Conservation (phyloP, 495 filamentous ascomycete species). For the Aspergillus affinis region DNA sequence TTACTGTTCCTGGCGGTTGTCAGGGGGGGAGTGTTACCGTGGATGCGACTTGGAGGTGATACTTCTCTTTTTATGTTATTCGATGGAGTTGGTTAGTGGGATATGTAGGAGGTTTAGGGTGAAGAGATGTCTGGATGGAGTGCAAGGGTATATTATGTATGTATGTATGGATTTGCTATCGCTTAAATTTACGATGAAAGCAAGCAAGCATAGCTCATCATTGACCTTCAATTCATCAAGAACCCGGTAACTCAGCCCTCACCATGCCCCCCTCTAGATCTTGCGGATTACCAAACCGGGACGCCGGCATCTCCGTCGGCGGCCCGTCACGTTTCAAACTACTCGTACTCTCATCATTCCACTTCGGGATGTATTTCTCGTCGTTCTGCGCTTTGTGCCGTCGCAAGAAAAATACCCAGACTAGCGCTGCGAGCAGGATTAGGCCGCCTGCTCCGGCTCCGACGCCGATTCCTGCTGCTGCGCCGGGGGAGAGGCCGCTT, state of each 20-base stretch:
- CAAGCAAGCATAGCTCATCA: too few species aligned
- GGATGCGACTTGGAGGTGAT: not conserved
- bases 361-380: not conserved
- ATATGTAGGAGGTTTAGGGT: too few species aligned
- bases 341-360: not conserved
- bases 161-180: too few species aligned
- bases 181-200: too few species aligned
- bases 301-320: not conserved
- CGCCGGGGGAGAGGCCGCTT: not conserved
- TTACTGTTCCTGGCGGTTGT: constrained; percentile 51
- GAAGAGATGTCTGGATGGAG: not conserved
- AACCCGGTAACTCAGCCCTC: not conserved
- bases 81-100: too few species aligned
- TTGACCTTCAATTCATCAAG: not conserved
- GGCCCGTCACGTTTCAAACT: not conserved
- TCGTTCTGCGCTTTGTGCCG: not conserved
- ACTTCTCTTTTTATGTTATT: not conserved
- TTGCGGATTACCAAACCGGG: not conserved
- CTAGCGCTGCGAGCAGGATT: not conserved
- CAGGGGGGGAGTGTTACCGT: not conserved
- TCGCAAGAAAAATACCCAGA: not conserved
- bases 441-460: constrained; percentile 7
- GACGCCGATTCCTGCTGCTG: constrained; percentile 4
- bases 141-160: not conserved
- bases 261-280: not conserved